Base-by-base conservation (phyloP, 805 yeast species). In the Wickerhamiella australiensis region DNA sequence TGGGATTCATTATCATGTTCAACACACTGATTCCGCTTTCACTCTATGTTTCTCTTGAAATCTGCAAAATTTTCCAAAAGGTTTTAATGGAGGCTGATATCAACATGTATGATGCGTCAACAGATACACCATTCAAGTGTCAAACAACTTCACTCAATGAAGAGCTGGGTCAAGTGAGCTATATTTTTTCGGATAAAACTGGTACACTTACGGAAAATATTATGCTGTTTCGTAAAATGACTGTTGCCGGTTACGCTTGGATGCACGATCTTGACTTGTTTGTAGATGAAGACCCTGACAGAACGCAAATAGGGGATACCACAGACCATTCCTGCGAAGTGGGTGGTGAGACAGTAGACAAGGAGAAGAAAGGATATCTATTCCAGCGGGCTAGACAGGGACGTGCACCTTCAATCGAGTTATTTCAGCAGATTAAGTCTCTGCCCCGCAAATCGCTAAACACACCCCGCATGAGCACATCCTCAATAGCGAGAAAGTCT, bases 1-100 rank as follows among this genome's bases (percentile, higher is more conserved):
- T 92, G 95, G 87, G 97, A 1, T 94, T 84, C 65, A 82, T 92
- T 54, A 90, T 92, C 70, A 90, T 92, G 97, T 90, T 82, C 69
- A 92, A 92, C 63, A 92, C 98, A 0, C 75, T 92, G 68, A 92
- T 92, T 61, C 98, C 98, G 0, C 70, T 92, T 27, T 90, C 97
- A 0, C 74, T 92, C 25, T 94, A 92, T 62, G 97, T 92, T 18
- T 87, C 97, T 0, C 85, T 90, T 86, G 99, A 94, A 63, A 82
- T 92, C 53, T 87, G 88, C 61, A 92, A 92, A 61, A 83, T 84
- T 6, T 78, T 83, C 68, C 99, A 92, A 64, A 74, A 86, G 64
- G 65, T 80, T 38, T 70, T 87, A 50, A 70, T 92, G 59, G 94
- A 86, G 61, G 80, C 79, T 76, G 98, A 92, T 65, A 77, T 92